Evolutionary conservation across 2,329 filamentous ascomycete species (phyloP), one percentile per base, ranked within the genome.

Genomic region (Fusarium tjaetaba): DNA sequence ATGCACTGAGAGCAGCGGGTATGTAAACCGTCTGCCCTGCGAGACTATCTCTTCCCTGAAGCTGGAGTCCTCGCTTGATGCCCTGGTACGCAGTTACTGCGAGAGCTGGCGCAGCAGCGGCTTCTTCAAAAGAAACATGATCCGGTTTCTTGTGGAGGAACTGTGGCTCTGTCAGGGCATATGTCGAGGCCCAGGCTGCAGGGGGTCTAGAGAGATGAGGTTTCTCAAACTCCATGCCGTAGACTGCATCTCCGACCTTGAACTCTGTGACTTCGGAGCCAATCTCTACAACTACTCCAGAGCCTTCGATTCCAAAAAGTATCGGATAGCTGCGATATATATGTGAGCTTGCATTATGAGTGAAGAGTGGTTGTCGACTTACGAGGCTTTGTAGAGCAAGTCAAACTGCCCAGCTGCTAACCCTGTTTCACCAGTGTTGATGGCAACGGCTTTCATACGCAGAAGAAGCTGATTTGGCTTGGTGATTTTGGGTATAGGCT

Each of bases 1-100:
- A 85, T 2, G 83, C 85, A 60, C 87, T 84, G 42, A 90, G 81
- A 1, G 84, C 88, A 5, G 81, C 88, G 0, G 86, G 83, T 11
- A 90, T 81, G 65, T 87, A 87, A 3, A 87, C 86, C 4, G 86
- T 88, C 79, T 86, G 87, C 14, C 86, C 87, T 26, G 83, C 78
- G 1, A 89, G 82, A 24, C 74, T 80, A 42, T 80, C 79, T n/a
- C 62, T 58, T n/a, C 81, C 81, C 46, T 82, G 73, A 13, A 84
- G 73, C 39, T 77, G 76, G 38, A 86, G 68, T 1, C 82, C 86
- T 5, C 78, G 80, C 41, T 79, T 80, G 45, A 88, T 80, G 30
- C 79, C 75, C 74, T 89, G 86, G 28, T 84, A 78, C 0, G 85
- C 83, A 5, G 85, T 87, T n/a, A 85, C 74, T 2, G 80, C 80